Percentiles rank a stretch among this genome's conserved stretches.
phyloP scores from a whole-genome alignment of 169 alveolate genomes.

The Pseudocohnilembus persalinus region DNA sequence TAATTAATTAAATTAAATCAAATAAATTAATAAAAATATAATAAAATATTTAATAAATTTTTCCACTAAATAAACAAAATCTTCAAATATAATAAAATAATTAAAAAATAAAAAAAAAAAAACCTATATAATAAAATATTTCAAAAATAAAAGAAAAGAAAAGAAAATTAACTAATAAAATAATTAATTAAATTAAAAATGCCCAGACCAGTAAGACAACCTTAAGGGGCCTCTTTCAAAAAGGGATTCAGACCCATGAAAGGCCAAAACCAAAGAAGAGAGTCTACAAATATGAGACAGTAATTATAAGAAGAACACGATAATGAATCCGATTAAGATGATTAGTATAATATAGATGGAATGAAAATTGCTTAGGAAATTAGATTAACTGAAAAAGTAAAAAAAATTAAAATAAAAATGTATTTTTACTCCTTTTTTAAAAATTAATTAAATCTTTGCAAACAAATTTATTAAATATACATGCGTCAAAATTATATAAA shows the following conservation, averaged over 20 bases:
- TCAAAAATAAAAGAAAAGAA: not conserved
- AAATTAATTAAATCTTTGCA: not conserved
- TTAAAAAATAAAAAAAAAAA: too few relatives aligned
- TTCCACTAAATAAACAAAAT: not conserved
- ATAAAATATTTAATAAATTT: too few relatives aligned
- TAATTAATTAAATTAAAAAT: too few relatives aligned
- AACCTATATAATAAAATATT: not conserved
- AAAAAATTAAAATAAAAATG: conserved; percentile 2
- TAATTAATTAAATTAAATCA: too few relatives aligned
- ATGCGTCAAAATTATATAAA: too few relatives aligned
- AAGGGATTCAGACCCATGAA: not conserved
- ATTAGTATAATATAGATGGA: not conserved
- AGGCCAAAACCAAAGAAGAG: not conserved
- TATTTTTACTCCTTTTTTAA: not conserved
- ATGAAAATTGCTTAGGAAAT: not conserved
- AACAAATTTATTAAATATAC: too few relatives aligned
- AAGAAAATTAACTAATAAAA: not conserved
- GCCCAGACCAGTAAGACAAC: not conserved
- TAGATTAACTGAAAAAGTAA: conserved; percentile 7
- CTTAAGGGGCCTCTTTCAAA: not conserved
- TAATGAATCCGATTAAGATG: not conserved
- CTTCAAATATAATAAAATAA: not conserved
- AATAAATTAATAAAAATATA: too few relatives aligned
- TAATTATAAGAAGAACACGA: not conserved
- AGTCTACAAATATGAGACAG: not conserved